These are phyloP conservation scores for Lathyrus sativus DNA, from an alignment of 306 rosid species.

Conservation along the genomic window DNA sequence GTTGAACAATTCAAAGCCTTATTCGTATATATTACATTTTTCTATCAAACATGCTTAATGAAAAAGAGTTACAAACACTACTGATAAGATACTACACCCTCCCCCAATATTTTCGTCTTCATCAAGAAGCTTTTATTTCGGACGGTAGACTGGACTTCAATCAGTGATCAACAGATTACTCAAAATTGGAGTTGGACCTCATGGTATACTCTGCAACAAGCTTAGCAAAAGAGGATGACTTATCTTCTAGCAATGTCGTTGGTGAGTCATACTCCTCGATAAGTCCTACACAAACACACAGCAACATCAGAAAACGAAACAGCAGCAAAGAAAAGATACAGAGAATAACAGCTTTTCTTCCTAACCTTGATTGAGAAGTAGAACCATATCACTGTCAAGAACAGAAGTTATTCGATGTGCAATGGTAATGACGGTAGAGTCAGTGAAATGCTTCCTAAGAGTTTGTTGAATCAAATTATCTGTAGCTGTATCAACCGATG, in stretches of 20 bases:
- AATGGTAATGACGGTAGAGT: conserved; percentile 71
- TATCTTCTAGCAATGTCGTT: conserved; percentile 62
- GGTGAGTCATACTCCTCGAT: conserved; percentile 78
- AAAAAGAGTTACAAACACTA: conserved; percentile 8
- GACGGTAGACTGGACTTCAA: neutral
- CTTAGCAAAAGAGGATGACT: conserved; percentile 73
- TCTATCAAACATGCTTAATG: neutral
- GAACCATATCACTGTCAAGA: conserved; percentile 76
- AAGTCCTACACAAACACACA: conserved; percentile 53
- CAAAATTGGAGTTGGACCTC: conserved; percentile 55
- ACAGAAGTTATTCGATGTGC: conserved; percentile 90
- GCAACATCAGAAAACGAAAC: conserved; percentile 12
- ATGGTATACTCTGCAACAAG: conserved; percentile 78
- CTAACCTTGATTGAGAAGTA: conserved; percentile 77
- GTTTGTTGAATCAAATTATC: conserved; percentile 87
- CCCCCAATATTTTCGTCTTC: conserved; percentile 22
- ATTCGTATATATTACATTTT: conserved; percentile 17
- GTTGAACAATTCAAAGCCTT: conserved; percentile 6
- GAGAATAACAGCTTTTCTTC: neutral
- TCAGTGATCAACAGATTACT: conserved; percentile 30
- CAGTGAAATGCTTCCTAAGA: conserved; percentile 60
- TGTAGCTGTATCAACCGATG: conserved; percentile 86
- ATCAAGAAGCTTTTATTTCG: neutral
- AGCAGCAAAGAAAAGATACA: neutral
- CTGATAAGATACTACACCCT: neutral